Base-by-base conservation (phyloP, 2,329 filamentous ascomycete species). In the Cercospora janseana region DNA sequence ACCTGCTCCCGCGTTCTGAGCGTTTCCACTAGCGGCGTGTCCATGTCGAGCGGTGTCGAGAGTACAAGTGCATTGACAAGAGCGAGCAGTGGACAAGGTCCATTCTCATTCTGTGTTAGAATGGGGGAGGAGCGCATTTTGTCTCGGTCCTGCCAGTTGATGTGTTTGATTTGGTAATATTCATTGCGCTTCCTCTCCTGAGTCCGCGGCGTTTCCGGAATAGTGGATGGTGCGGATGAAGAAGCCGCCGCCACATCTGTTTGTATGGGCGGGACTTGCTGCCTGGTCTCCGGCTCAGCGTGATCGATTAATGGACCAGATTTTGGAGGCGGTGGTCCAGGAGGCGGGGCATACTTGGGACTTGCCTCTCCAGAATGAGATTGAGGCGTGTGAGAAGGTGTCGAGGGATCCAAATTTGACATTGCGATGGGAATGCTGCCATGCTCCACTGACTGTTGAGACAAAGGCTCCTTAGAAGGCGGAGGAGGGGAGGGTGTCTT, bases 81-180 rank as follows among this genome's bases (percentile, higher is more conserved):
- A 2, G 93, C 93, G 20, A 98, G 81, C 10, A 98, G 72, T 1
- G 93, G 93, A 68, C 93, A 98, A 1, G 93, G 93, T 0, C 93
- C 93, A 62, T 98, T 98, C 49, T 85, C 82, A 60, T 96, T 97
- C 65, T 98, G 92, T 3, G 94, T 83, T 31, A 97, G 74, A 49
- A 97, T 89, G 0, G 93, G 92, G 0, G 89, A 92, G n/a, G 79
- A 78, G 34, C 88, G 79, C 28, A 88, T 76, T 46, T 81, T 81
- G n/a, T 79, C 76, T 1, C 75, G 52, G 1, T 96, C 88, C 52
- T 83, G 76, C 91, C 92, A 97, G 54, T 81, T 83, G 55, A 97
- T 85, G 53, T 91, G 90, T 66, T 95, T 94, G 67, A 97, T 91
- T 49, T 90, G 86, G 63, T 98, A 97, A 1, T 89, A 93, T 68